A percentile compares a stretch with the other conserved stretches of the same genome.
phyloP scores from a whole-genome alignment of 2,329 filamentous ascomycete genomes.

The Pseudopyricularia javanii region DNA sequence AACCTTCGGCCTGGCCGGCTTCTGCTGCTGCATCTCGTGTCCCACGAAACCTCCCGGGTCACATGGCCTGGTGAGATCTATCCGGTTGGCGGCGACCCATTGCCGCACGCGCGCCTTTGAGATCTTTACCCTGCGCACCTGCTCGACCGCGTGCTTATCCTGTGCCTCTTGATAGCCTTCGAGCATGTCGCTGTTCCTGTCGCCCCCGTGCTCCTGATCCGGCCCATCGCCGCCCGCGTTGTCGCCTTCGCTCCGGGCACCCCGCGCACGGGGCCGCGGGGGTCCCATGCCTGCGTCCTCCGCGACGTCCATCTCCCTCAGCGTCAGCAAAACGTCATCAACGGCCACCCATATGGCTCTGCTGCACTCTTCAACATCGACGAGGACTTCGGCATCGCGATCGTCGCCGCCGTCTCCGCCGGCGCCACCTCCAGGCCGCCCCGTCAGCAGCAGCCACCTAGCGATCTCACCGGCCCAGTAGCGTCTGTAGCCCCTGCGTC shows the following conservation, averaged over 20 bases:
- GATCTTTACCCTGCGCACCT: slow-evolving; percentile 34
- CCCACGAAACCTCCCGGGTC: slow-evolving; percentile 65
- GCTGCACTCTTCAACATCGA: slow-evolving; percentile 61
- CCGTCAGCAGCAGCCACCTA: slow-evolving; percentile 45
- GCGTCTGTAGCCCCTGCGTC: slow-evolving; percentile 66
- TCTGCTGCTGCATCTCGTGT: slow-evolving; percentile 14
- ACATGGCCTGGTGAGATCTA: slow-evolving; percentile 54
- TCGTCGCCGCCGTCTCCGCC: background rate
- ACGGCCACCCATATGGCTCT: slow-evolving; percentile 69
- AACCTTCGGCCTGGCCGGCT: background rate
- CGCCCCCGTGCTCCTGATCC: slow-evolving; percentile 4
- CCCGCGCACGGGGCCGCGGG: slow-evolving; percentile 18
- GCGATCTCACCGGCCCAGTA: slow-evolving; percentile 83
- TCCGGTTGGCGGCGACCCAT: slow-evolving; percentile 52
- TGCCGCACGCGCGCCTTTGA: slow-evolving; percentile 45
- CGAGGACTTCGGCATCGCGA: slow-evolving; percentile 28
- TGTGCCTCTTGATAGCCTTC: too few relatives aligned
- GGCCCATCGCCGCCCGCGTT: slow-evolving; percentile 4
- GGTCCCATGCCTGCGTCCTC: slow-evolving; percentile 40
- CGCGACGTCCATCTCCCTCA: slow-evolving; percentile 70
- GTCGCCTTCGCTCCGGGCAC: slow-evolving; percentile 4
- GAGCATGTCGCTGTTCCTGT: slow-evolving; percentile 5
- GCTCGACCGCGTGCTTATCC: slow-evolving; percentile 15
- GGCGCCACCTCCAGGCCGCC: slow-evolving; percentile 15
- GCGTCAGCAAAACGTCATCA: slow-evolving; percentile 69